Percentiles rank a stretch among this genome's conserved stretches.
phyloP scores from a whole-genome alignment of 176 grass and related monocot genomes.

The Avena sativa region DNA sequence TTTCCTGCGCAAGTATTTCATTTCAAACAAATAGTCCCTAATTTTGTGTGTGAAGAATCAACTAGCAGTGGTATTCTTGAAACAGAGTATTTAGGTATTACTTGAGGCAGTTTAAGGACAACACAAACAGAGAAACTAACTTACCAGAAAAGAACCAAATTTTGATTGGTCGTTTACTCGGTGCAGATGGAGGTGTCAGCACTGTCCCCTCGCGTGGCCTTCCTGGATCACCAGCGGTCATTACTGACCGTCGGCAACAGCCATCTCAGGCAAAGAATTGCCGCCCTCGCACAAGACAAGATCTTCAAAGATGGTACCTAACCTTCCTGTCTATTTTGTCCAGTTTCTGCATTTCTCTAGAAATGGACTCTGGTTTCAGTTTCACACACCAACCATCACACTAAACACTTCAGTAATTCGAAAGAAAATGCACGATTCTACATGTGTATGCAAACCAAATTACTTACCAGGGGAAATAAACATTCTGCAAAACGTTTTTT shows the following conservation, averaged over 20 bases:
- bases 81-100: not conserved
- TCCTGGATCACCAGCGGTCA: conserved; percentile 94
- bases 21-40: not conserved
- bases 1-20: not conserved
- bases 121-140: not conserved
- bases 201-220: conserved; percentile 88
- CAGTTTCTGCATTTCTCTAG: not conserved
- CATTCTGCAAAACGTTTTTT: not conserved
- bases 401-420: not conserved
- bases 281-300: conserved; percentile 89
- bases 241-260: conserved; percentile 91
- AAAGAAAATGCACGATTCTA: not conserved
- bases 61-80: not conserved
- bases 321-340: not conserved
- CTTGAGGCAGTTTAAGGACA: not conserved
- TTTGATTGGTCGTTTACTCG: not conserved
- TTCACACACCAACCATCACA: not conserved
- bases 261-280: conserved; percentile 96
- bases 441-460: not conserved
- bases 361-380: not conserved
- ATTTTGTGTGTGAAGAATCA: not conserved
- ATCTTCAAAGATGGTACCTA: conserved; percentile 93
- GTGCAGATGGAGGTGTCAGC: conserved; percentile 85
- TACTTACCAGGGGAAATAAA: not conserved
- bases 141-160: not conserved